phyloP scores from a whole-genome alignment of 192 early-diverging fungal species.

The Linnemannia zychae region DNA sequence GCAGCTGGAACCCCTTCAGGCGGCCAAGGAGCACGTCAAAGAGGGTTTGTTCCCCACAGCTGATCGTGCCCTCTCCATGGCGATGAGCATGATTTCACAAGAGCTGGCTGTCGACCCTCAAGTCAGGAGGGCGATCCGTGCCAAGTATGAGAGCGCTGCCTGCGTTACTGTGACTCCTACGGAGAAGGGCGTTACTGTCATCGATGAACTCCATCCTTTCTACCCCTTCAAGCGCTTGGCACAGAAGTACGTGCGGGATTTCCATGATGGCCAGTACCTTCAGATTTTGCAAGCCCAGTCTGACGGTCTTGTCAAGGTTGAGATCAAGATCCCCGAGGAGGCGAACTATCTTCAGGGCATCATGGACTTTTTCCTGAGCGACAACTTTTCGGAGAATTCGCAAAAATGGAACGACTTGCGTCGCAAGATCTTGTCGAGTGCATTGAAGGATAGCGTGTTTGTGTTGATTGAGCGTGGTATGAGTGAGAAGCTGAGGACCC shows the following conservation, averaged over 20 bases:
- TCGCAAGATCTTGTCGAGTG: conserved; percentile 69
- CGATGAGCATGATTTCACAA: conserved; percentile 77
- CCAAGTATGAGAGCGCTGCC: conserved; percentile 76
- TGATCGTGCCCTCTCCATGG: conserved; percentile 68
- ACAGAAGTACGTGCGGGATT: conserved; percentile 80
- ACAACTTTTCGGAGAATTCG: conserved; percentile 69
- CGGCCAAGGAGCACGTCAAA: conserved; percentile 65
- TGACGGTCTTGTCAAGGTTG: conserved; percentile 76
- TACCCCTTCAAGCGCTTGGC: conserved; percentile 89
- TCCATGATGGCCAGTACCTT: conserved; percentile 82
- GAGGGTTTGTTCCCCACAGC: conserved; percentile 63
- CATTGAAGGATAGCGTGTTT: conserved; percentile 76
- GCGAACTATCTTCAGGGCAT: conserved; percentile 65
- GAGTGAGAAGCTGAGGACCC: conserved; percentile 78
- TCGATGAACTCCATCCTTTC: conserved; percentile 84
- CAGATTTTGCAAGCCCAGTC: conserved; percentile 79
- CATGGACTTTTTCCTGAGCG: conserved; percentile 67
- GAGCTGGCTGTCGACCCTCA: conserved; percentile 87
- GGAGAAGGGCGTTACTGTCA: conserved; percentile 79
- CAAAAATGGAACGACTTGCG: conserved; percentile 86
- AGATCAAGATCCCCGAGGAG: conserved; percentile 65
- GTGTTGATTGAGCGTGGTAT: conserved; percentile 82
- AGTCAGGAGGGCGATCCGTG: conserved; percentile 81
- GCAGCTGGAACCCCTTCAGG: conserved; percentile 58
- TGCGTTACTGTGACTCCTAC: conserved; percentile 84